phyloP scores from a whole-genome alignment of 2,329 filamentous ascomycete species.

The Graphiopsis chlorocephala region DNA sequence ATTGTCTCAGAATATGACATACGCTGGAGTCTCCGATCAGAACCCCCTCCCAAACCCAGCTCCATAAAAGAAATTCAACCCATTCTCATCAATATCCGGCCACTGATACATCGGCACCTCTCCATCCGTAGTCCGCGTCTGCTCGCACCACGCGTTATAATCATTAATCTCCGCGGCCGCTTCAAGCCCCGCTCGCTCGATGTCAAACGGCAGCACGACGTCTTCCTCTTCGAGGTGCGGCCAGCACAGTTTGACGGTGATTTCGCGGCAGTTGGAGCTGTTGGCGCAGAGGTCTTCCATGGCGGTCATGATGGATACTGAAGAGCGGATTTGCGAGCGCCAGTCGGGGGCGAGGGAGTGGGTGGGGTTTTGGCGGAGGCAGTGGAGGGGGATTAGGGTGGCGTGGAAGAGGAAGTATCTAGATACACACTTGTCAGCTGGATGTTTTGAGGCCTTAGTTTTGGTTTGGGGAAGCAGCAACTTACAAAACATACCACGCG shows the following conservation, averaged over 20 bases:
- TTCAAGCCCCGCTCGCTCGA: background rate
- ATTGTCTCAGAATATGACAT: background rate
- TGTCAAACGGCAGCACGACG: background rate
- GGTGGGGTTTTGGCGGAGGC: slow-evolving; percentile 7
- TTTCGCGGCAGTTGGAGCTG: slow-evolving; percentile 13
- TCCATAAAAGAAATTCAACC: slow-evolving; percentile 12
- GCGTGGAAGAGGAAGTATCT: slow-evolving; percentile 15
- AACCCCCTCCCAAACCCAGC: slow-evolving; percentile 11
- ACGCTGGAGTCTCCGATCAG: background rate
- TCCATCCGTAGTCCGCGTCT: slow-evolving; percentile 1
- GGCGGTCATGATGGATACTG: slow-evolving; percentile 7
- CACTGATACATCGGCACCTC: slow-evolving; percentile 11
- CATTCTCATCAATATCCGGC: slow-evolving; percentile 11
- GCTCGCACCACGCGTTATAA: slow-evolving; percentile 14
- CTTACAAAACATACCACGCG: slow-evolving; percentile 13
- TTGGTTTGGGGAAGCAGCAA: background rate
- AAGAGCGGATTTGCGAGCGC: slow-evolving; percentile 12
- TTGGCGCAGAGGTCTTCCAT: slow-evolving; percentile 6
- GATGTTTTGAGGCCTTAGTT: background rate
- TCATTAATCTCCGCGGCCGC: slow-evolving; percentile 6
- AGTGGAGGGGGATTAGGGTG: slow-evolving; percentile 12
- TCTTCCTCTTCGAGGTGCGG: slow-evolving; percentile 9
- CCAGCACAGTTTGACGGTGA: slow-evolving; percentile 9
- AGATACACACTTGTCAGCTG: background rate
- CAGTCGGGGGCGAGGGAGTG: slow-evolving; percentile 10